Conservation (phyloP, 352 stramenopile species). For the Pythium rhizo-oryzae region DNA sequence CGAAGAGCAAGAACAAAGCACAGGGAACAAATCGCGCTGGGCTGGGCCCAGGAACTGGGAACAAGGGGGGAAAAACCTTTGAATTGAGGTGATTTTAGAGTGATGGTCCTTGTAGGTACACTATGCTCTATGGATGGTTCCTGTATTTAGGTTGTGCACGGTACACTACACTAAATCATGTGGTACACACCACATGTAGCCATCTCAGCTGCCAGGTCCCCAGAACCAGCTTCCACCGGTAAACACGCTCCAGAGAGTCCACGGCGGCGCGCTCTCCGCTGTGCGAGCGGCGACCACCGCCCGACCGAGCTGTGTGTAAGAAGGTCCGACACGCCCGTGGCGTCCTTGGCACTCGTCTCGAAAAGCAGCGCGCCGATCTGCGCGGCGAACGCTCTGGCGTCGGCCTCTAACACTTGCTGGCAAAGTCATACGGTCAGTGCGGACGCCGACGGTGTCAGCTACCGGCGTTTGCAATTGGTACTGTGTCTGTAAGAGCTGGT, state of each 20-base stretch:
- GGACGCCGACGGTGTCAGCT: no score
- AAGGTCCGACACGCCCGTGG: conserved; percentile 93
- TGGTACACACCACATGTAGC: conserved; percentile 15
- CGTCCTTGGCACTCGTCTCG: conserved; percentile 94
- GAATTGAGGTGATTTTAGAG: conserved; percentile 9
- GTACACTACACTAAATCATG: not conserved
- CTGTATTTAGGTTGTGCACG: not conserved
- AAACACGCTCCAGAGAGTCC: no score
- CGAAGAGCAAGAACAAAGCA: conserved; percentile 1
- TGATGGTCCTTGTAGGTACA: conserved; percentile 10
- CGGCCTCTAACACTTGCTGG: conserved; percentile 83
- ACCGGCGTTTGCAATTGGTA: no score
- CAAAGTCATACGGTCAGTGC: not conserved
- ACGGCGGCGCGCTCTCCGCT: no score
- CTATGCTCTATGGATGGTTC: not conserved
- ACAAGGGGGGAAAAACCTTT: conserved; percentile 9
- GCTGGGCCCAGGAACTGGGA: no score
- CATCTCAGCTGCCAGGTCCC: conserved; percentile 48
- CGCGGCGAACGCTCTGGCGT: conserved; percentile 90
- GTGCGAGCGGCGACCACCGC: conserved; percentile 57
- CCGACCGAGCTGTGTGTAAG: conserved; percentile 92
- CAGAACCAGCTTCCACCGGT: conserved; percentile 35
- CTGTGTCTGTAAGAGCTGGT: no score
- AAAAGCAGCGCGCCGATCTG: conserved; percentile 94
- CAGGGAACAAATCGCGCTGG: conserved; percentile 8